phyloP scores from a whole-genome alignment of 164 flowering plant species.

The Nymphaea colorata region DNA sequence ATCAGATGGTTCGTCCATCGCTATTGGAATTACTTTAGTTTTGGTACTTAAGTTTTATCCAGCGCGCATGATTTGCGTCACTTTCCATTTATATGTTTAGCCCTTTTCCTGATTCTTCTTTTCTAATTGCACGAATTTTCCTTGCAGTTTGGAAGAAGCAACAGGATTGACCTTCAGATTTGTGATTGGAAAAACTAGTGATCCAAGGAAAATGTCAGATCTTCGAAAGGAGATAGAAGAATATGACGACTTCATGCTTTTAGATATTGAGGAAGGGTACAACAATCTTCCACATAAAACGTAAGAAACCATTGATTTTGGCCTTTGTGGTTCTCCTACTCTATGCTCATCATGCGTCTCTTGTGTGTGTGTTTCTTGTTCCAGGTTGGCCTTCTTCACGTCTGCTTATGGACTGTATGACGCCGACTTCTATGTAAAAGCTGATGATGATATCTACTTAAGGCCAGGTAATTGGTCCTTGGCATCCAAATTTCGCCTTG shows the following conservation, averaged over 20 bases:
- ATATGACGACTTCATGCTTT: conserved; percentile 77
- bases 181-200: conserved; percentile 71
- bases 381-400: conserved; percentile 76
- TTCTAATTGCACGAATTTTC: background rate
- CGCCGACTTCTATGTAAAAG: conserved; percentile 90
- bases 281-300: conserved; percentile 94
- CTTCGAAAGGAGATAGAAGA: conserved; percentile 73
- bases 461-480: conserved; percentile 48
- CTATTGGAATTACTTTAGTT: too few relatives aligned
- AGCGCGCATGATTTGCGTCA: too few relatives aligned
- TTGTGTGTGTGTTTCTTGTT: conserved; percentile 1
- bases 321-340: background rate
- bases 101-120: background rate
- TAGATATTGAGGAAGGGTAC: conserved; percentile 87
- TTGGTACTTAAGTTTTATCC: too few relatives aligned
- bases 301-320: conserved; percentile 26
- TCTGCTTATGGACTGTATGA: conserved; percentile 80
- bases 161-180: conserved; percentile 93
- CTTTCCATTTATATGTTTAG: too few relatives aligned
- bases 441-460: conserved; percentile 89
- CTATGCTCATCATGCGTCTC: background rate
- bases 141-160: conserved; percentile 84
- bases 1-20: too few relatives aligned
- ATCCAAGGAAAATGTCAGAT: conserved; percentile 58
- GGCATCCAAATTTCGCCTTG: background rate